phyloP scores from a whole-genome alignment of 306 rosid genomes.

The Pyrus pyrifolia region DNA sequence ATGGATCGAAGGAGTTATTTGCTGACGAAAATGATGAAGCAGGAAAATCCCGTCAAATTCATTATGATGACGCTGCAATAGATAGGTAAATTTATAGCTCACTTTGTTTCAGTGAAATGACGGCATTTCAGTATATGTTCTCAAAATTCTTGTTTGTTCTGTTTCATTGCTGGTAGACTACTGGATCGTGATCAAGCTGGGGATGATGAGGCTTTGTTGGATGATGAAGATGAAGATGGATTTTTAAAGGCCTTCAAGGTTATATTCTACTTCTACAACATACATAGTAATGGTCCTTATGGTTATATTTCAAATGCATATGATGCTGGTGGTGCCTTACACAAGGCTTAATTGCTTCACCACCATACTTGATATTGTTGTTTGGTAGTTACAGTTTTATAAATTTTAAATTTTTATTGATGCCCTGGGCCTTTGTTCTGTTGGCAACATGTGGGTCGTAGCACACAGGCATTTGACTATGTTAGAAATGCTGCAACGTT shows the following conservation, averaged over 20 bases:
- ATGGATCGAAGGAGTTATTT: slow-evolving; percentile 95
- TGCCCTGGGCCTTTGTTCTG: neutral
- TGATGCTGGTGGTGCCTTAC: slow-evolving; percentile 15
- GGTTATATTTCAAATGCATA: slow-evolving; percentile 23
- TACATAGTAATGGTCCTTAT: slow-evolving; percentile 52
- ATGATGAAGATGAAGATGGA: slow-evolving; percentile 93
- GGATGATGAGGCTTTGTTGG: slow-evolving; percentile 72
- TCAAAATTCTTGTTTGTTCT: slow-evolving; percentile 11
- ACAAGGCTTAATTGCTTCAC: slow-evolving; percentile 4
- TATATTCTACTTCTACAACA: neutral
- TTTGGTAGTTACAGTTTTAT: neutral
- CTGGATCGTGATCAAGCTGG: slow-evolving; percentile 91
- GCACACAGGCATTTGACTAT: neutral
- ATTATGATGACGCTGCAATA: slow-evolving; percentile 93
- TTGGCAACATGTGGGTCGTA: neutral
- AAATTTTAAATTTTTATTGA: neutral
- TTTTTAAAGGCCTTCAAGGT: slow-evolving; percentile 97
- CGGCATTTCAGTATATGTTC: slow-evolving; percentile 12
- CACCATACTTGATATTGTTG: neutral
- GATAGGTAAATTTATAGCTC: slow-evolving; percentile 46
- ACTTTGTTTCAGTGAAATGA: neutral
- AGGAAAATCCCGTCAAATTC: slow-evolving; percentile 93
- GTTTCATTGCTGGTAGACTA: slow-evolving; percentile 43
- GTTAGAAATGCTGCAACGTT: neutral
- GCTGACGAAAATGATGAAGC: slow-evolving; percentile 94